These are phyloP conservation scores for Herpetomonas tarakana DNA, from an alignment of 208 protist species.

Conservation along the genomic window DNA sequence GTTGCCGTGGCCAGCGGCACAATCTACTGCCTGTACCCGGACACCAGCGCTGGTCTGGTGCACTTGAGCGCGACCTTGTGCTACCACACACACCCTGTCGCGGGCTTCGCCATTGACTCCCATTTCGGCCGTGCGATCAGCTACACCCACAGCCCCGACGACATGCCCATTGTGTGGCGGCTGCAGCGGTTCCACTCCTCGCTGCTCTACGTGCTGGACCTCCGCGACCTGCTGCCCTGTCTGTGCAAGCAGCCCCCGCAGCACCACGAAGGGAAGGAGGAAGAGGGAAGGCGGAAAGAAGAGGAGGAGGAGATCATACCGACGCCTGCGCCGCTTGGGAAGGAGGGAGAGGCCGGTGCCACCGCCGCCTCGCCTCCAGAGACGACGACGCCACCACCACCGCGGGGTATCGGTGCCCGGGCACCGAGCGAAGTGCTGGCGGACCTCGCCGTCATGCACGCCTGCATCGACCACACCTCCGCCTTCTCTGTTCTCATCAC, in stretches of 20 bases:
- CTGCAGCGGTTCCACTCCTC: slow-evolving; percentile 47
- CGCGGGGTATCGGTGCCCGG: too few relatives aligned
- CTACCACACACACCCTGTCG: slow-evolving; percentile 61
- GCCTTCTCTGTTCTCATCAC: slow-evolving; percentile 57
- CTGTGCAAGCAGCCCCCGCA: background rate
- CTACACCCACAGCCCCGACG: slow-evolving; percentile 44
- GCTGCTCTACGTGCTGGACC: slow-evolving; percentile 40
- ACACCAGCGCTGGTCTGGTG: slow-evolving; percentile 16
- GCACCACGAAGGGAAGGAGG: background rate
- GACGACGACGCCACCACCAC: background rate
- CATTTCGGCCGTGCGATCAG: slow-evolving; percentile 49
- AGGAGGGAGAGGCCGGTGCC: too few relatives aligned
- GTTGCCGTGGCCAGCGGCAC: slow-evolving; percentile 57
- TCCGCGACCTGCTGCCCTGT: slow-evolving; percentile 20
- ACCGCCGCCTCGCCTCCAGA: too few relatives aligned
- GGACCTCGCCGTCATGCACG: slow-evolving; percentile 41
- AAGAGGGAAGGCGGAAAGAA: too few relatives aligned
- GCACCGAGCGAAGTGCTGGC: slow-evolving; percentile 1
- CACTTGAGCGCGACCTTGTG: slow-evolving; percentile 50
- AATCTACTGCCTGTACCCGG: slow-evolving; percentile 68
- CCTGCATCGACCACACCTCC: slow-evolving; percentile 33
- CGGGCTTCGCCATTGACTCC: slow-evolving; percentile 44
- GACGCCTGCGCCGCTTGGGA: too few relatives aligned
- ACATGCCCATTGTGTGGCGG: slow-evolving; percentile 73
- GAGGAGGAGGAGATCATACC: too few relatives aligned